These are phyloP conservation scores for Cenococcum geophilum DNA, from an alignment of 495 filamentous ascomycete species.

Conservation along the genomic window DNA sequence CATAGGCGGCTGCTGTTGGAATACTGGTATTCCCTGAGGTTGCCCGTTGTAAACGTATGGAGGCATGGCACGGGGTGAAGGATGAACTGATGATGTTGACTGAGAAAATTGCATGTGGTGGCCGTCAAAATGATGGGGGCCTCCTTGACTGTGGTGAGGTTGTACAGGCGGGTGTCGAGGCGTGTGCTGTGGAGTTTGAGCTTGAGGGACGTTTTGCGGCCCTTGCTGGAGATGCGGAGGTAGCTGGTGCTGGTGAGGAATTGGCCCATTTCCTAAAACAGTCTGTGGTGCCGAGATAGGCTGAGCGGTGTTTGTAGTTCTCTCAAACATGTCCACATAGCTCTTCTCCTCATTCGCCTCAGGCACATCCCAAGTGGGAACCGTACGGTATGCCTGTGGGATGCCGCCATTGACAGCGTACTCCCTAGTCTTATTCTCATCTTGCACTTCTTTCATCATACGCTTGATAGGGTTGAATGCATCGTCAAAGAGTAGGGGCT, in stretches of 20 bases:
- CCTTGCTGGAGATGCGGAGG: constrained; percentile 45
- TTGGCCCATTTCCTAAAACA: constrained; percentile 50
- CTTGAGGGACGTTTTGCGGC: constrained; percentile 26
- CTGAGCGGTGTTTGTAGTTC: constrained; percentile 45
- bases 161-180: constrained; percentile 35
- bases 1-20: constrained; percentile 53
- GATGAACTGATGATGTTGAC: constrained; percentile 57
- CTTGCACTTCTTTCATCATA: constrained; percentile 51
- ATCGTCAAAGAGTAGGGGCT: constrained; percentile 57
- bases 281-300: constrained; percentile 64
- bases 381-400: constrained; percentile 67
- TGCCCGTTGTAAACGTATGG: constrained; percentile 60
- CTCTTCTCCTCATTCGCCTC: constrained; percentile 60
- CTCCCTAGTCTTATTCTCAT: constrained; percentile 45
- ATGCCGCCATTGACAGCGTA: constrained; percentile 65
- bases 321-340: constrained; percentile 72
- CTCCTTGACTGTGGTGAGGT: constrained; percentile 41
- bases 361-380: constrained; percentile 67
- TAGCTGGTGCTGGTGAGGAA: constrained; percentile 73
- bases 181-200: constrained; percentile 34
- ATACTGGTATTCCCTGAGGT: constrained; percentile 23
- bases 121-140: constrained; percentile 65
- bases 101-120: constrained; percentile 81
- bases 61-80: constrained; percentile 70
- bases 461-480: constrained; percentile 72